Percentiles rank a stretch among this genome's conserved stretches.
Evolutionary conservation across 2,329 filamentous ascomycete genomes (phyloP).

Genomic region (Ophiosphaerella herpotricha): DNA sequence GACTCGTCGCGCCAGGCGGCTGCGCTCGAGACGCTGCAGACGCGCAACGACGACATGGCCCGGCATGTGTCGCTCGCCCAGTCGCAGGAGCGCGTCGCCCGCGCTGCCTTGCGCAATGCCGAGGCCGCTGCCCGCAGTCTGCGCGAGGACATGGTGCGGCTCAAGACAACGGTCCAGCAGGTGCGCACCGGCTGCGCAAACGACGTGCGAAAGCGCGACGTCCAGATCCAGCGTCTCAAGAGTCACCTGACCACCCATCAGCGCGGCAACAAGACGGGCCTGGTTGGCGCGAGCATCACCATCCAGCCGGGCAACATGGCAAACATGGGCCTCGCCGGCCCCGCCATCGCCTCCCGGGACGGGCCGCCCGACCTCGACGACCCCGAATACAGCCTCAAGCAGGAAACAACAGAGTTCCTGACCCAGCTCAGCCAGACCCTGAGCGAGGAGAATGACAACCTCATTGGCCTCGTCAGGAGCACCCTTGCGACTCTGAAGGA

Average conservation of each 20-base stretch:
- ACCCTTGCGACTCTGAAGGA: conserved; percentile 74
- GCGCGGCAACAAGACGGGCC: conserved; percentile 52
- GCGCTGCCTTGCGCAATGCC: conserved; percentile 71
- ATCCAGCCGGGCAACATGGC: conserved; percentile 46
- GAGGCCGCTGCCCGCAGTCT: conserved; percentile 76
- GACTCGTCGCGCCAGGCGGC: conserved; percentile 75
- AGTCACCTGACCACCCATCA: conserved; percentile 75
- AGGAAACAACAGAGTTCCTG: conserved; percentile 90
- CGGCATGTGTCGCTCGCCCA: conserved; percentile 64
- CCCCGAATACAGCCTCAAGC: conserved; percentile 70
- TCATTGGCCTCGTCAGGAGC: conserved; percentile 72
- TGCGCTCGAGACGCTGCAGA: conserved; percentile 65
- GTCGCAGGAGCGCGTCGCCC: conserved; percentile 71
- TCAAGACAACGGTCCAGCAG: conserved; percentile 80
- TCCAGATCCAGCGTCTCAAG: conserved; percentile 87
- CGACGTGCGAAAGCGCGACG: conserved; percentile 86
- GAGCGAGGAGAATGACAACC: conserved; percentile 87
- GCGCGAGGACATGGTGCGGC: conserved; percentile 79
- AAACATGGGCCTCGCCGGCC: conserved; percentile 25
- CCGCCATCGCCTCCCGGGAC: conserved; percentile 56
- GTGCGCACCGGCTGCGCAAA: conserved; percentile 85
- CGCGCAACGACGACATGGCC: conserved; percentile 60
- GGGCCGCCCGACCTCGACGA: conserved; percentile 57
- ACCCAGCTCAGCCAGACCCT: conserved; percentile 81
- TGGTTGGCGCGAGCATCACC: conserved; percentile 55